Percentiles rank a stretch among this genome's conserved stretches.
These are phyloP conservation scores for Syncephalis plumigaleata DNA, from an alignment of 371 early-diverging fungal species.

Conservation along the genomic window DNA sequence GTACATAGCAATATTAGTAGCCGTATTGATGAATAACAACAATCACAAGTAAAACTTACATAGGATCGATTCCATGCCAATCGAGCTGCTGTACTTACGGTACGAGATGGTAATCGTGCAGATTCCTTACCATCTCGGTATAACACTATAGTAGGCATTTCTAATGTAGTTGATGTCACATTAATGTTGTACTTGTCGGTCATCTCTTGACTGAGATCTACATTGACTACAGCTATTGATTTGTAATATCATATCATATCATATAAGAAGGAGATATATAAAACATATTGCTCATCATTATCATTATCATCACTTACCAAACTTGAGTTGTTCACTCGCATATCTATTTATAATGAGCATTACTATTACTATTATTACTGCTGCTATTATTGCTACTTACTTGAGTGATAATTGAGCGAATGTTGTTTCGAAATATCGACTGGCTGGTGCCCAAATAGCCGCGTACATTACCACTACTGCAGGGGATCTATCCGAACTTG, in stretches of 20 bases:
- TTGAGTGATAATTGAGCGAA: not conserved
- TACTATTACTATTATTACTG: not conserved
- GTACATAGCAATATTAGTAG: too few relatives aligned
- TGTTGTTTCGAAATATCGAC: not conserved
- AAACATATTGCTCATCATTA: too few relatives aligned
- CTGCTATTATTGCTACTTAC: not conserved
- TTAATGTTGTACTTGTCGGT: not conserved
- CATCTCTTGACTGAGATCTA: not conserved
- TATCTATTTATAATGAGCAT: not conserved
- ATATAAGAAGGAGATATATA: too few relatives aligned
- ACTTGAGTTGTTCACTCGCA: not conserved
- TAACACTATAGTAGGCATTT: not conserved
- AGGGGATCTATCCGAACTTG: not conserved
- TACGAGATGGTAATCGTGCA: not conserved
- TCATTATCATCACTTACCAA: constrained; percentile 1
- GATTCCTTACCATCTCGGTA: not conserved
- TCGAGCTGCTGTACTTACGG: not conserved
- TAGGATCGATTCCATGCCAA: too few relatives aligned
- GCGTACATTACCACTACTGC: not conserved
- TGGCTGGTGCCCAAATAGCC: not conserved
- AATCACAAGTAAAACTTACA: too few relatives aligned
- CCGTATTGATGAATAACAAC: too few relatives aligned
- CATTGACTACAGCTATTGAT: not conserved
- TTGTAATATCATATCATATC: not conserved
- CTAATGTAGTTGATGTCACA: not conserved